Base-by-base conservation (phyloP, 371 early-diverging fungal species). In the Zychaea mexicana region DNA sequence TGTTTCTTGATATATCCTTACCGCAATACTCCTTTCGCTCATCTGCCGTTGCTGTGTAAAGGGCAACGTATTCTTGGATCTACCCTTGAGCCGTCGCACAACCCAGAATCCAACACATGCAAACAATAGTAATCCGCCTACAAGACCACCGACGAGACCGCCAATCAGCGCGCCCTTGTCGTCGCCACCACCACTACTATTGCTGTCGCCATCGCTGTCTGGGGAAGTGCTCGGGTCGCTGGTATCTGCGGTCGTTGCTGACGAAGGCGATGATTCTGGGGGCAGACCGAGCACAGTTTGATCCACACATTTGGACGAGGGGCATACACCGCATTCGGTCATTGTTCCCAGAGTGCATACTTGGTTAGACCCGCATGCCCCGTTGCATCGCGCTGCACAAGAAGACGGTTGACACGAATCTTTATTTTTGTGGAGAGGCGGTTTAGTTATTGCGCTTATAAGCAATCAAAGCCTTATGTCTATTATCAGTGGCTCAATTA, bases 261-360 rank as follows among this genome's bases (percentile, higher is more conserved):
- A n/a, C 21, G 69, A 42, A 17, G 39, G 19, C 0, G 64, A 30
- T 5, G 71, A 15, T 3, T 13, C 12, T 17, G 59, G 49, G 19
- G 64, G 52, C 12, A 72, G 39, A 10, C 76, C 76, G 0, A 79
- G 52, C 4, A 67, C 57, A 47, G 58, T 13, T 27, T 65, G 58
- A 39, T 66, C 62, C 39, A 81, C 58, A 65, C 82, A 81, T 28
- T 57, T 70, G n/a, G 73, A 59, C 1, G 52, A 66, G 30, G 82
- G 82, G 53, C 82, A 81, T 7, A 69, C 67, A 31, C 77, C 78
- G 45, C 78, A 76, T 8, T 70, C 55, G 19, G 61, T 60, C 82
- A 81, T 81, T 19, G 75, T 78, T 10, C 69, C 66, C 13, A 77
- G 26, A 8, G 68, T 57, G 53, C 82, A 81, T 0, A 74, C 67